Evolutionary conservation across 2,329 filamentous ascomycete species (phyloP).

Genomic region (Ascochyta fabae): DNA sequence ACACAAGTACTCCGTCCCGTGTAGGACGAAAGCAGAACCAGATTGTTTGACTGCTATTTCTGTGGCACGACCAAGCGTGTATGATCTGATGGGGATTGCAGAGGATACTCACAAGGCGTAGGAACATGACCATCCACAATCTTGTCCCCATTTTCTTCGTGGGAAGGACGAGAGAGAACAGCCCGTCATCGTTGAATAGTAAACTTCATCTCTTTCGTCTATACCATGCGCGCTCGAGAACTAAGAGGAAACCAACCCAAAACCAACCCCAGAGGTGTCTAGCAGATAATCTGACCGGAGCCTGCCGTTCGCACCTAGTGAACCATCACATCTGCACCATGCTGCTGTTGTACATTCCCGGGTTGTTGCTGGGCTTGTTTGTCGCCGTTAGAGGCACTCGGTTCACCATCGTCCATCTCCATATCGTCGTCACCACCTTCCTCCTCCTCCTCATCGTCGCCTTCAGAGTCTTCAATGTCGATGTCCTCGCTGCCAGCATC

Average conservation of each 20-base stretch:
- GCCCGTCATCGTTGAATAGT: background rate
- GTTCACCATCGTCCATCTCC: conserved; percentile 63
- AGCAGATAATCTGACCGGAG: background rate
- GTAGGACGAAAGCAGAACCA: background rate
- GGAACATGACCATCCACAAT: background rate
- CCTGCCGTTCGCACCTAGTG: conserved; percentile 34
- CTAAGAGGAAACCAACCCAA: background rate
- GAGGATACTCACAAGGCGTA: too few relatives aligned
- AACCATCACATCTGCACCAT: conserved; percentile 50
- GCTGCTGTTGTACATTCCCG: conserved; percentile 28
- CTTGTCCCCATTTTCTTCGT: background rate
- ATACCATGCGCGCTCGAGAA: conserved; percentile 17
- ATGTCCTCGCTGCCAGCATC: conserved; percentile 81
- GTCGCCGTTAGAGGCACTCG: conserved; percentile 45
- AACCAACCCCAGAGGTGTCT: background rate
- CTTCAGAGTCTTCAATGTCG: conserved; percentile 76
- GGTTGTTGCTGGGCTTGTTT: conserved; percentile 37
- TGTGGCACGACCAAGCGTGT: background rate
- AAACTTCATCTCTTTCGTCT: conserved; percentile 10
- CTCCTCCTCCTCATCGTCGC: conserved; percentile 73
- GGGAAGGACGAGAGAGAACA: background rate
- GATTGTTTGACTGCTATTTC: background rate
- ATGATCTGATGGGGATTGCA: too few relatives aligned
- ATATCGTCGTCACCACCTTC: conserved; percentile 63
- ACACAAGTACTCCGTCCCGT: background rate